phyloP scores from a whole-genome alignment of 2,329 filamentous ascomycete genomes.

The Ramichloridium luteum region DNA sequence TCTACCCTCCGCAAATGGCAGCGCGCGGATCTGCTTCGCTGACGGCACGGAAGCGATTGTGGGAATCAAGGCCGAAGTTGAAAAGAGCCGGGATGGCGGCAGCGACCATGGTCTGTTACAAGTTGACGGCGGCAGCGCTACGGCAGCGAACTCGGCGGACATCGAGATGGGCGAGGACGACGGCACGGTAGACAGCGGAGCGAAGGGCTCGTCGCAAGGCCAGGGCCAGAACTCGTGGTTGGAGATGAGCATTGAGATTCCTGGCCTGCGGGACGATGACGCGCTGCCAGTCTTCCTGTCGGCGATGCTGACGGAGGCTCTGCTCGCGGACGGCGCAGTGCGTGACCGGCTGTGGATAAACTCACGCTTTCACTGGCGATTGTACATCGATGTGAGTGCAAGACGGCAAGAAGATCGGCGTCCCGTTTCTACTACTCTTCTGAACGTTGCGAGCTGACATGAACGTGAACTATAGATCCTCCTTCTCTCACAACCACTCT shows the following conservation, averaged over 20 bases:
- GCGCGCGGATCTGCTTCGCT: slow-evolving; percentile 82
- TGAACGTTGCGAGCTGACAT: no score
- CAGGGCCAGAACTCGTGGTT: slow-evolving; percentile 59
- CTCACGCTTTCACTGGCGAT: slow-evolving; percentile 83
- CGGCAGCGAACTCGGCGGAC: slow-evolving; percentile 14
- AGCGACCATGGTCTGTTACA: slow-evolving; percentile 15
- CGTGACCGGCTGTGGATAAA: slow-evolving; percentile 73
- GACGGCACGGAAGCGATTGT: slow-evolving; percentile 95
- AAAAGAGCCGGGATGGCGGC: slow-evolving; percentile 44
- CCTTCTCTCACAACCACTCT: slow-evolving; percentile 81
- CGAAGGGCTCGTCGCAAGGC: slow-evolving; percentile 22
- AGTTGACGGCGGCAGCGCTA: slow-evolving; percentile 18
- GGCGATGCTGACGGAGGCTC: slow-evolving; percentile 76
- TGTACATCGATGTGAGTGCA: slow-evolving; percentile 76
- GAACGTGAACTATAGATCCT: no score
- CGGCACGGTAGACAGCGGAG: slow-evolving; percentile 12
- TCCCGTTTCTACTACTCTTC: no score
- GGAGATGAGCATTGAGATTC: slow-evolving; percentile 83
- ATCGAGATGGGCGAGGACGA: slow-evolving; percentile 29
- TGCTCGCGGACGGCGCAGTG: slow-evolving; percentile 59
- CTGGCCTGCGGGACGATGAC: slow-evolving; percentile 83
- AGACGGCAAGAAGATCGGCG: no score
- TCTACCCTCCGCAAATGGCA: slow-evolving; percentile 79
- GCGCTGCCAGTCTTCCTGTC: slow-evolving; percentile 74
- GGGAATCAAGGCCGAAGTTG: slow-evolving; percentile 88